phyloP scores from a whole-genome alignment of 148 eudicot species.

The Cornus suecica region DNA sequence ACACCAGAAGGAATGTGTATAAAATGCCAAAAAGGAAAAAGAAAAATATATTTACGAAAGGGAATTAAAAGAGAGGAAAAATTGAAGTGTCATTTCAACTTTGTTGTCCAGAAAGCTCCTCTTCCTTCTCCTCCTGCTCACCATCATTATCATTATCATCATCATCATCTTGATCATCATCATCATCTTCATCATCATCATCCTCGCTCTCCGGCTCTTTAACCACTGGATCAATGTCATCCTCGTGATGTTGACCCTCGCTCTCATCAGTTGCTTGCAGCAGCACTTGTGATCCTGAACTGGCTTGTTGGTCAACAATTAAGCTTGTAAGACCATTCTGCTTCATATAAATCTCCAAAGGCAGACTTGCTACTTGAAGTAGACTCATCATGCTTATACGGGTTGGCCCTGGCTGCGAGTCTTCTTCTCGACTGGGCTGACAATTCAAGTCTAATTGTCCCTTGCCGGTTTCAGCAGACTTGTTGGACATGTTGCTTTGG shows the following conservation, averaged over 20 bases:
- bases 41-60: neutral
- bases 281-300: conserved; percentile 32
- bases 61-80: neutral
- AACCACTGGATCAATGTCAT: conserved; percentile 9
- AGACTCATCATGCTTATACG: conserved; percentile 48
- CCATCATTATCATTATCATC: conserved; percentile 15
- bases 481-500: conserved; percentile 17
- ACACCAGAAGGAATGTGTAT: neutral
- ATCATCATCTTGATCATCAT: too few relatives aligned
- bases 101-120: conserved; percentile 2
- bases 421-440: conserved; percentile 36
- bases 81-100: conserved; percentile 20
- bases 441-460: conserved; percentile 46
- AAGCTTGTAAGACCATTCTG: conserved; percentile 53
- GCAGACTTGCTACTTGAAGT: conserved; percentile 48
- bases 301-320: conserved; percentile 45
- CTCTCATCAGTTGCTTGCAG: conserved; percentile 29
- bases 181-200: conserved; percentile 20
- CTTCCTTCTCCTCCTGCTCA: too few relatives aligned
- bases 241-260: conserved; percentile 24
- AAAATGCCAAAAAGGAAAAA: neutral
- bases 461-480: conserved; percentile 26
- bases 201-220: conserved; percentile 15
- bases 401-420: conserved; percentile 15
- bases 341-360: conserved; percentile 54